These are phyloP conservation scores for Leptodermis oblonga DNA, from an alignment of 257 asterid genomes.

Conservation along the genomic window DNA sequence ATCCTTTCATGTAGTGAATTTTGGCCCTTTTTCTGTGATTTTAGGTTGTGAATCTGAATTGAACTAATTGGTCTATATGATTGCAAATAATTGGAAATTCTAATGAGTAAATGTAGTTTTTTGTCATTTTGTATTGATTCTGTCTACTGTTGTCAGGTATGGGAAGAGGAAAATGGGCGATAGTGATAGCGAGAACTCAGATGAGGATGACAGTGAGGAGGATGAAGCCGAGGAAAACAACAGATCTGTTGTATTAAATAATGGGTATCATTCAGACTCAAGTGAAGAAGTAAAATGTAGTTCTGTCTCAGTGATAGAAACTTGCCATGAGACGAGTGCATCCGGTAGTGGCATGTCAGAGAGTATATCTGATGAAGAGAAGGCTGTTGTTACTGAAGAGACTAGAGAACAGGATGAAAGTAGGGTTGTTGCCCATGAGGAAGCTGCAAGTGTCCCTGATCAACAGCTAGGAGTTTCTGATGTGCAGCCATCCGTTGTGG, in stretches of 20 bases:
- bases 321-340: constrained; percentile 23
- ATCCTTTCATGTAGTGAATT: background rate
- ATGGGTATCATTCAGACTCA: constrained; percentile 51
- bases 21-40: background rate
- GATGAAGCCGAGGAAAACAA: constrained; percentile 46
- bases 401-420: constrained; percentile 23
- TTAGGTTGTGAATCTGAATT: background rate
- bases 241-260: constrained; percentile 53
- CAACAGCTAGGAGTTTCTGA: constrained; percentile 21
- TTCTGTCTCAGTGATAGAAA: constrained; percentile 41
- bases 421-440: constrained; percentile 16
- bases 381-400: constrained; percentile 29
- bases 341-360: constrained; percentile 36
- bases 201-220: constrained; percentile 38
- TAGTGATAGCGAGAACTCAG: constrained; percentile 63
- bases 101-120: background rate
- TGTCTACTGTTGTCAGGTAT: constrained; percentile 37
- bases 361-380: constrained; percentile 56
- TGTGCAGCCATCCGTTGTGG: constrained; percentile 18
- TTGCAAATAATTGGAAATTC: background rate
- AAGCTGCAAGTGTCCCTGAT: constrained; percentile 11
- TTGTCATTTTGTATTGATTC: constrained; percentile 4
- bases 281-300: constrained; percentile 54
- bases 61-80: background rate
- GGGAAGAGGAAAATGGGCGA: constrained; percentile 69